Base-by-base conservation (phyloP, 1,284 basidiomycete species). In the Austroboletus rostrupii region DNA sequence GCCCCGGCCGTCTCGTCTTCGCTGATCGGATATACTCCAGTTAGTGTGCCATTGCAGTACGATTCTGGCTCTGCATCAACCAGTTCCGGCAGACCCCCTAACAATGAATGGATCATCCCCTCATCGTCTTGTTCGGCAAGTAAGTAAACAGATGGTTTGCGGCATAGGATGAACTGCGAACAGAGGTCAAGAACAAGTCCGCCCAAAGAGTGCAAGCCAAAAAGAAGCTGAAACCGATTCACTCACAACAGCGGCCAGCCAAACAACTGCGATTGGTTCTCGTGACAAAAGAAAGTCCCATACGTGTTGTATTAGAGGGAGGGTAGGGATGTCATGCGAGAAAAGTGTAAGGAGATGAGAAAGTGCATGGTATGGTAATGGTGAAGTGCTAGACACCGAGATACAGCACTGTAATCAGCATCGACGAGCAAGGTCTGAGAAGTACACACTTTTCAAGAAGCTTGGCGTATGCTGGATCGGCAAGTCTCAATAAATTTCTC, bases 321-420 rank as follows among this genome's bases (percentile, higher is more conserved):
- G 76, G 1, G 87, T 89, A 10, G 92, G 90, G 50, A 92, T 78
- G 60, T 96, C 92, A 67, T 97, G 94, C 6, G 93, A 86, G 68
- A 97, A 90, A 28, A 97, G 76, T 0, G 93, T 96, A 35, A 97
- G 74, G 35, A 97, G 79, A 72, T 94, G 92, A 12, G 92, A 90
- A 9, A 97, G 78, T 0, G 92, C 91, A 64, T 89, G 93, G 67
- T 89, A 92, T 0, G 91, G 92, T 3, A 92, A 72, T 0, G 86
- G 83, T 0, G 85, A 78, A 20, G 72, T 71, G 43, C 79, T 80
- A 52, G 26, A 57, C 43, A 52, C 44, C 21, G 26, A 40, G 26
- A 31, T n/a, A 16, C 20, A 48, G 12, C 41, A 39, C 39, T 41
- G 14, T 43, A 43, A 47, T 45, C 45, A 53, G 32, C 14, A 19